Evolutionary conservation across 768 basidiomycete species (phyloP).

Genomic region (Sutorius australiensis): DNA sequence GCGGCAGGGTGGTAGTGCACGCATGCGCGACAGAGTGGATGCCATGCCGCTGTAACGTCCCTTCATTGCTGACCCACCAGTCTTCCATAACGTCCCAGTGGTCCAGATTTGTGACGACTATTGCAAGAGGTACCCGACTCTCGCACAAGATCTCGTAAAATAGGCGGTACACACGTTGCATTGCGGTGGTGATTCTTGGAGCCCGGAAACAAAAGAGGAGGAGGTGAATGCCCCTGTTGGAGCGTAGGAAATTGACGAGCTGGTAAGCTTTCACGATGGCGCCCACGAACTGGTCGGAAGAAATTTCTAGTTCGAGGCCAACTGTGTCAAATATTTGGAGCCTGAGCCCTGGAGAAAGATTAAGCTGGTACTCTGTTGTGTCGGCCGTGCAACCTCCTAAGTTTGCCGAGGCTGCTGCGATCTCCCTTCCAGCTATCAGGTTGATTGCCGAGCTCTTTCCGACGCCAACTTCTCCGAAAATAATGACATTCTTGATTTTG

Average conservation of each 20-base stretch:
- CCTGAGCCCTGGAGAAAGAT: background rate
- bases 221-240: slow-evolving; percentile 10
- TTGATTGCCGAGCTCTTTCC: slow-evolving; percentile 13
- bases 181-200: background rate
- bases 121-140: slow-evolving; percentile 6
- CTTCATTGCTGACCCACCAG: slow-evolving; percentile 13
- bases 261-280: slow-evolving; percentile 11
- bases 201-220: slow-evolving; percentile 15
- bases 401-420: background rate
- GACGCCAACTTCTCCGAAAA: slow-evolving; percentile 8
- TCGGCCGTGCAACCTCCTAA: background rate
- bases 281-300: background rate
- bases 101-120: slow-evolving; percentile 13
- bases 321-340: slow-evolving; percentile 7
- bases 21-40: slow-evolving; percentile 7
- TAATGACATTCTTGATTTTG: background rate
- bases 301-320: slow-evolving; percentile 9
- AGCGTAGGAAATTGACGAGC: background rate
- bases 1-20: slow-evolving; percentile 7
- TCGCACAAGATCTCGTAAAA: slow-evolving; percentile 13
- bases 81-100: slow-evolving; percentile 3
- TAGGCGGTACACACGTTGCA: slow-evolving; percentile 11
- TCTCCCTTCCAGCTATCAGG: background rate
- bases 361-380: background rate
- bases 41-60: background rate